A percentile compares a stretch with the other conserved stretches of the same genome.
phyloP scores from a whole-genome alignment of 306 rosid genomes.

The Glycine latifolia region DNA sequence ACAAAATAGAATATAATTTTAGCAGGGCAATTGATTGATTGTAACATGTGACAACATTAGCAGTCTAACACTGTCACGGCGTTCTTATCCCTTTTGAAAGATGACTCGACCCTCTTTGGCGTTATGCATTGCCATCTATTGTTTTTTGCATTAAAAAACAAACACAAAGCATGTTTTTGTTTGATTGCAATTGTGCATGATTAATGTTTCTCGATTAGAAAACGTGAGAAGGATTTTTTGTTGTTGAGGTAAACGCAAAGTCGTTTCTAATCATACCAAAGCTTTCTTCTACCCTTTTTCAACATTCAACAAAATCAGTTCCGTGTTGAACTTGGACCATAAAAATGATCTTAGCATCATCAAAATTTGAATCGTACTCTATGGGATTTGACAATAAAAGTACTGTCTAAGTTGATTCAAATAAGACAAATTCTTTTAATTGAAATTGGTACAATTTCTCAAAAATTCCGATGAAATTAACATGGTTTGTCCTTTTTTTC shows the following conservation, averaged over 20 bases:
- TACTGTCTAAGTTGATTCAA: no score
- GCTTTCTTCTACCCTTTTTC: neutral
- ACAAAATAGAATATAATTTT: neutral
- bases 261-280: neutral
- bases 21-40: no score
- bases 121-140: no score
- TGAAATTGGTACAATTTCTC: neutral
- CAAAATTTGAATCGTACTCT: neutral
- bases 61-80: no score
- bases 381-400: no score
- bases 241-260: neutral
- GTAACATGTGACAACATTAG: no score
- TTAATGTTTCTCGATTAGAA: neutral
- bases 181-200: neutral
- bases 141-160: neutral
- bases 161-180: conserved; percentile 10
- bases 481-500: no score
- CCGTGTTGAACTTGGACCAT: neutral
- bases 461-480: neutral
- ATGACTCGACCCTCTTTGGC: no score
- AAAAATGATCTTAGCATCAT: neutral
- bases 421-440: neutral
- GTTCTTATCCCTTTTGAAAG: no score
- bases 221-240: neutral
- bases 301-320: neutral